These are phyloP conservation scores for Fusarium graminum DNA, from an alignment of 2,329 filamentous ascomycete species.

Conservation along the genomic window DNA sequence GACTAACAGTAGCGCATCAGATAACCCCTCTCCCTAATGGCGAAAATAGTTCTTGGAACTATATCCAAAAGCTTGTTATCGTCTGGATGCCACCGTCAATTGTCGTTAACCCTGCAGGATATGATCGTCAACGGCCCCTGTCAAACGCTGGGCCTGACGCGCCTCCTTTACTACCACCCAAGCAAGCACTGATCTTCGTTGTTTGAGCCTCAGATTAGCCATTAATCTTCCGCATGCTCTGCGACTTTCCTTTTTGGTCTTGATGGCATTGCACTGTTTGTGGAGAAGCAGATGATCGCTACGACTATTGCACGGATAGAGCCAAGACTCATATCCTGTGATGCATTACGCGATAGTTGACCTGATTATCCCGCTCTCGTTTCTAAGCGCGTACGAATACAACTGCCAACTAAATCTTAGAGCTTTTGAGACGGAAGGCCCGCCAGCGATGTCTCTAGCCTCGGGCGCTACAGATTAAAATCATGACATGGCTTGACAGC, in stretches of 20 bases:
- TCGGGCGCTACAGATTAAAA: not conserved
- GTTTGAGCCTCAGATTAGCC: slow-evolving; percentile 6
- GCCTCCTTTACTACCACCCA: slow-evolving; percentile 1
- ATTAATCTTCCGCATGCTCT: not conserved
- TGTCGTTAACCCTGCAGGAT: not conserved
- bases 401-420: not conserved
- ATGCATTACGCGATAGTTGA: not conserved
- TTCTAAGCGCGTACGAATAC: slow-evolving; percentile 22
- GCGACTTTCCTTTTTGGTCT: slow-evolving; percentile 12
- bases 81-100: not conserved
- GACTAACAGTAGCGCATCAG: too few relatives aligned
- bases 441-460: not conserved
- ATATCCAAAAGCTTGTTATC: too few relatives aligned
- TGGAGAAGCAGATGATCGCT: slow-evolving; percentile 23
- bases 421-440: too few relatives aligned
- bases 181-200: slow-evolving; percentile 23
- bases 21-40: too few relatives aligned
- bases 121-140: not conserved
- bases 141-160: too few relatives aligned
- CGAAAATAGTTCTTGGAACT: slow-evolving; percentile 1
- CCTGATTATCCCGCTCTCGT: not conserved
- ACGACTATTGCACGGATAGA: slow-evolving; percentile 2
- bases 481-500: slow-evolving; percentile 5
- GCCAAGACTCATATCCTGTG: not conserved
- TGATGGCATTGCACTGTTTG: slow-evolving; percentile 30